Percentiles rank a stretch among this genome's conserved stretches.
phyloP scores from a whole-genome alignment of 306 rosid genomes.

The Argentina anserina region DNA sequence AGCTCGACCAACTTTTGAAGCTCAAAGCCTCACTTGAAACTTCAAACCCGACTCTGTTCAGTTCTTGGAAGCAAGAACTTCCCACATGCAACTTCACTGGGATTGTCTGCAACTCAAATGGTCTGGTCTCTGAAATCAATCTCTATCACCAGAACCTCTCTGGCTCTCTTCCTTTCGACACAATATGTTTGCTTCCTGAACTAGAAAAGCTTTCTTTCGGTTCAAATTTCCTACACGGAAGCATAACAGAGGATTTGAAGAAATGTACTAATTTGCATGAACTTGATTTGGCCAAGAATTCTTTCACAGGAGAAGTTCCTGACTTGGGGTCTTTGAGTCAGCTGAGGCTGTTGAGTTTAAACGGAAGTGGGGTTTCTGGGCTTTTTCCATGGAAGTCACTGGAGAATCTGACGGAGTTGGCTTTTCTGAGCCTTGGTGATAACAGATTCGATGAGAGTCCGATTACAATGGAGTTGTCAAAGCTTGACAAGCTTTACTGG shows the following conservation, averaged over 20 bases:
- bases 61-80: slow-evolving; percentile 44
- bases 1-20: slow-evolving; percentile 44
- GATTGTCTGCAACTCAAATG: slow-evolving; percentile 46
- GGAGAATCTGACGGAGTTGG: slow-evolving; percentile 46
- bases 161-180: slow-evolving; percentile 59
- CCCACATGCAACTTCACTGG: slow-evolving; percentile 55
- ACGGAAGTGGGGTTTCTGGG: slow-evolving; percentile 61
- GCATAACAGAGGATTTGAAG: slow-evolving; percentile 40
- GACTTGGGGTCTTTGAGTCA: slow-evolving; percentile 52
- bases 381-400: slow-evolving; percentile 82
- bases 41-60: slow-evolving; percentile 33
- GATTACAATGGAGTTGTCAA: slow-evolving; percentile 55
- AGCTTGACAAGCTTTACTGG: slow-evolving; percentile 65
- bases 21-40: slow-evolving; percentile 47
- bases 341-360: slow-evolving; percentile 49
- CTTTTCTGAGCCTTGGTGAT: slow-evolving; percentile 78
- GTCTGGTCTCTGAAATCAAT: slow-evolving; percentile 58
- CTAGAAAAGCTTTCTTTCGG: slow-evolving; percentile 54
- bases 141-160: slow-evolving; percentile 36
- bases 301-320: slow-evolving; percentile 56
- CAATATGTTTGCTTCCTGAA: slow-evolving; percentile 51
- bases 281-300: slow-evolving; percentile 64
- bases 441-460: slow-evolving; percentile 35
- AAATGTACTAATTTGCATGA: slow-evolving; percentile 55
- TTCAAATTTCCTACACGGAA: slow-evolving; percentile 44